A percentile compares a stretch with the other conserved stretches of the same genome.
Conservation (phyloP, 75 land plant genomes). For the Pinus tabuliformis region DNA sequence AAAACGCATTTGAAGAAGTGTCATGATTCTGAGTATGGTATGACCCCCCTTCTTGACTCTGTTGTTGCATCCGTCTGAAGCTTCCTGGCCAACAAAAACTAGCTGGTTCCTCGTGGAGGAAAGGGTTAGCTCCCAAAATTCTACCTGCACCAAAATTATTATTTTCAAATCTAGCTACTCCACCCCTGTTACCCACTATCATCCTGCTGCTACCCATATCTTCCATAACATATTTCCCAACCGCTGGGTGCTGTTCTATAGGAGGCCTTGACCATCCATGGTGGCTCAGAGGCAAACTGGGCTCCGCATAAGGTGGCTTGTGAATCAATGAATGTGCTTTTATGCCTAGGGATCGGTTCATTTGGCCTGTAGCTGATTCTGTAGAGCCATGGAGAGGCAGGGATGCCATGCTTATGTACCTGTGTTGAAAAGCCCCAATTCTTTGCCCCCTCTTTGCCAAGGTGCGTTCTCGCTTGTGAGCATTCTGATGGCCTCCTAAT, state of each 20-base stretch:
- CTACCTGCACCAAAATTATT: slow-evolving; percentile 11
- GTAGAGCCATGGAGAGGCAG: slow-evolving; percentile 52
- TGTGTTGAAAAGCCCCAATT: slow-evolving; percentile 27
- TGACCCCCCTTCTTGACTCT: slow-evolving; percentile 6
- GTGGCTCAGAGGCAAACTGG: slow-evolving; percentile 10
- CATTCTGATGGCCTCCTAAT: slow-evolving; percentile 60
- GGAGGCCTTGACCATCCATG: slow-evolving; percentile 14
- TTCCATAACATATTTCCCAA: slow-evolving; percentile 11
- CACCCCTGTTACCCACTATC: slow-evolving; percentile 12
- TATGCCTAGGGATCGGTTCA: slow-evolving; percentile 41
- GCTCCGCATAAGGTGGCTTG: slow-evolving; percentile 15
- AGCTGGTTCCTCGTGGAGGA: slow-evolving; percentile 25
- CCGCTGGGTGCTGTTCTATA: slow-evolving; percentile 12
- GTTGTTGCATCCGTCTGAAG: slow-evolving; percentile 20
- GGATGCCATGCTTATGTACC: slow-evolving; percentile 39
- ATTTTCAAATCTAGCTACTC: slow-evolving; percentile 27
- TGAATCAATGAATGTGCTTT: slow-evolving; percentile 49
- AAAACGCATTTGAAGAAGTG: background rate
- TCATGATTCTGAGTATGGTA: slow-evolving; percentile 32
- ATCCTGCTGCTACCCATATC: slow-evolving; percentile 2
- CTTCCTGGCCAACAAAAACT: slow-evolving; percentile 55
- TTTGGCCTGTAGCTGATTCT: background rate
- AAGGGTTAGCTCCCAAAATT: slow-evolving; percentile 6
- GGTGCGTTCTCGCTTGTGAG: slow-evolving; percentile 54
- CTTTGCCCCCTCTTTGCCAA: slow-evolving; percentile 36